Evolutionary conservation across 139 green algal genomes (phyloP), one percentile per base, ranked within the genome.

Genomic region (Tetradesmus obliquus): DNA sequence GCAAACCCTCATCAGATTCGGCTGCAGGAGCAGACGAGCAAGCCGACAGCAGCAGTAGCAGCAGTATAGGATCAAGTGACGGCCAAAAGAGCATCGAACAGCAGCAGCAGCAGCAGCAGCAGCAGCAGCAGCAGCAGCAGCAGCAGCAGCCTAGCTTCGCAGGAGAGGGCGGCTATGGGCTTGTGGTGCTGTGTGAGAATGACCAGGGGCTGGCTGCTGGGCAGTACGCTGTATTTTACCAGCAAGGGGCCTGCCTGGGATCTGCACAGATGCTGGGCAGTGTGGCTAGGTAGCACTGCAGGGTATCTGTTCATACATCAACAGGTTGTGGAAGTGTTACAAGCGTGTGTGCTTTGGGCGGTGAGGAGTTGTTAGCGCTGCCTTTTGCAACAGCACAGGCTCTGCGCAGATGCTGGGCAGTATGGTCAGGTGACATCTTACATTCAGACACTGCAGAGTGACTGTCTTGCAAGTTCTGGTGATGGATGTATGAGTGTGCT

Each of bases 171-270:
- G 69, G 13, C 17, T 88, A 91, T n/a, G 92, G 86, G 13, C 86
- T 71, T 53, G 95, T 99, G 13, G 62, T 81, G 58, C 91, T 99
- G 85, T 92, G 95, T 22, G 92, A 94, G 19, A 93, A 97, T 88
- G 98, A 99, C 89, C 98, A 99, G 93, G 98, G 98, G 2, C 93
- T 99, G 71, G 98, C 98, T 10, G 90, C 97, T 13, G 98, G 98
- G 71, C 98, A 99, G 94, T 99, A 97, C 92, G 97, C 97, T 0
- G 98, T 99, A n/a, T 98, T 99, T 22, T 99, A 99, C 88, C 95
- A 97, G 72, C 93, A 94, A 0, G 94, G 93, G 3, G 54, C 93
- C 2, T 99, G 97, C 93, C 90, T 99, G 20, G 98, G 98, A 0
- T 96, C 88, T 8, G 94, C 93, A 12, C 90, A 95, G 76, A 95